Conservation (phyloP, 768 basidiomycete species). For the Leccinum boreale region DNA sequence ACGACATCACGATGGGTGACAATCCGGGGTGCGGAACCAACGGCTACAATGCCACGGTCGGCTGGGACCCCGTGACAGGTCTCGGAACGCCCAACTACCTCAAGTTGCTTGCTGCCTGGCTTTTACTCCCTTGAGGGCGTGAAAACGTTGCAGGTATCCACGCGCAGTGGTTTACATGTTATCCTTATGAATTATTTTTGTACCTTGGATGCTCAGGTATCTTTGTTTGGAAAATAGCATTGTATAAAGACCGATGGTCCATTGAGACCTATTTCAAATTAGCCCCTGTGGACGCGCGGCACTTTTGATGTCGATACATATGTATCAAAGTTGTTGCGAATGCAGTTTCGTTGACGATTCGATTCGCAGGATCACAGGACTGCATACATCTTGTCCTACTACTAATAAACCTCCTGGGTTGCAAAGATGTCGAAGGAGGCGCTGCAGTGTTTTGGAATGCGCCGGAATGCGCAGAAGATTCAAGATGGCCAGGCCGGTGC, state of each 20-base stretch:
- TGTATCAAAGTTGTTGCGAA: too few species aligned
- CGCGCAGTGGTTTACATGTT: background rate
- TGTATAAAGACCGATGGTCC: background rate
- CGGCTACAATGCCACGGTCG: slow-evolving; percentile 22
- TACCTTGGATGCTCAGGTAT: background rate
- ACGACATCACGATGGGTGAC: slow-evolving; percentile 20
- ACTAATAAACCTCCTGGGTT: too few species aligned
- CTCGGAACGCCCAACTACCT: slow-evolving; percentile 45
- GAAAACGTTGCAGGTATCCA: background rate
- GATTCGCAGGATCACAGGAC: too few species aligned
- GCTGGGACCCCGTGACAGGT: slow-evolving; percentile 37
- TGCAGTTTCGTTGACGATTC: too few species aligned
- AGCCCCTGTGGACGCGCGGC: background rate
- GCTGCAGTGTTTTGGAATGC: too few species aligned
- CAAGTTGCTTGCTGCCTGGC: slow-evolving; percentile 43
- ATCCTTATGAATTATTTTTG: background rate
- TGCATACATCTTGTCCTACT: too few species aligned
- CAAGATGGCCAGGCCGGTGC: too few species aligned
- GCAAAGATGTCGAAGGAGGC: too few species aligned
- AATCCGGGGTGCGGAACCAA: slow-evolving; percentile 29
- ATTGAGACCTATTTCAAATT: background rate
- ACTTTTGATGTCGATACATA: background rate
- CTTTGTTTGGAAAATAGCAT: background rate
- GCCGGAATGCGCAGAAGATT: too few species aligned
- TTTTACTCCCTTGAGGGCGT: slow-evolving; percentile 33